Conservation (phyloP, 192 early-diverging fungal species). For the Gamsiella multidivaricata region DNA sequence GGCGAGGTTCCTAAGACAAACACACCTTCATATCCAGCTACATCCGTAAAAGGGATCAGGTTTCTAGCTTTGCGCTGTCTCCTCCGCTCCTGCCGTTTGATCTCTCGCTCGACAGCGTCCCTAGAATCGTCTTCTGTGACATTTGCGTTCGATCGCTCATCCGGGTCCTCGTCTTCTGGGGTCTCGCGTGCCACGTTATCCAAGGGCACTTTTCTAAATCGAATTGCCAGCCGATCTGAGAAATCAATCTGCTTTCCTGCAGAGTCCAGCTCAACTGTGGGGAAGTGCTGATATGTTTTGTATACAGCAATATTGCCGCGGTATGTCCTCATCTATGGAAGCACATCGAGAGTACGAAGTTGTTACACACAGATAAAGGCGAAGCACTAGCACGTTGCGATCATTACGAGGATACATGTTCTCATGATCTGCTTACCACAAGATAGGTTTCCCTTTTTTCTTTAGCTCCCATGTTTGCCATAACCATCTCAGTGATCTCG, state of each 20-base stretch:
- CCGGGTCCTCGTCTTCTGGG: slow-evolving; percentile 37
- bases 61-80: slow-evolving; percentile 19
- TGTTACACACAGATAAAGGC: background rate
- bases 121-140: slow-evolving; percentile 36
- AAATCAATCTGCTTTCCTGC: slow-evolving; percentile 26
- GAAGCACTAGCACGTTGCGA: too few species aligned
- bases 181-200: slow-evolving; percentile 70
- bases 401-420: too few species aligned
- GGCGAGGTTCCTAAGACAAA: slow-evolving; percentile 79
- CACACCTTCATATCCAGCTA: slow-evolving; percentile 75
- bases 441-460: slow-evolving; percentile 69
- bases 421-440: slow-evolving; percentile 65
- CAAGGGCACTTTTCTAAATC: slow-evolving; percentile 73
- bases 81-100: slow-evolving; percentile 23
- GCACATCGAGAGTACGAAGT: background rate
- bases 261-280: slow-evolving; percentile 36
- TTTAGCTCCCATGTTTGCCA: slow-evolving; percentile 72
- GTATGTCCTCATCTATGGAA: slow-evolving; percentile 67
- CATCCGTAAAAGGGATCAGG: slow-evolving; percentile 62
- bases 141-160: slow-evolving; percentile 12
- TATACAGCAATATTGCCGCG: slow-evolving; percentile 80
- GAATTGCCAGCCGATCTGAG: slow-evolving; percentile 69
- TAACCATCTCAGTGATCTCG: slow-evolving; percentile 76
- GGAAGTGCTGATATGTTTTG: slow-evolving; percentile 67
- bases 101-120: slow-evolving; percentile 42